Evolutionary conservation across 2,329 filamentous ascomycete species (phyloP), one percentile per base, ranked within the genome.

Genomic region (Colletotrichum lindemuthianum): DNA sequence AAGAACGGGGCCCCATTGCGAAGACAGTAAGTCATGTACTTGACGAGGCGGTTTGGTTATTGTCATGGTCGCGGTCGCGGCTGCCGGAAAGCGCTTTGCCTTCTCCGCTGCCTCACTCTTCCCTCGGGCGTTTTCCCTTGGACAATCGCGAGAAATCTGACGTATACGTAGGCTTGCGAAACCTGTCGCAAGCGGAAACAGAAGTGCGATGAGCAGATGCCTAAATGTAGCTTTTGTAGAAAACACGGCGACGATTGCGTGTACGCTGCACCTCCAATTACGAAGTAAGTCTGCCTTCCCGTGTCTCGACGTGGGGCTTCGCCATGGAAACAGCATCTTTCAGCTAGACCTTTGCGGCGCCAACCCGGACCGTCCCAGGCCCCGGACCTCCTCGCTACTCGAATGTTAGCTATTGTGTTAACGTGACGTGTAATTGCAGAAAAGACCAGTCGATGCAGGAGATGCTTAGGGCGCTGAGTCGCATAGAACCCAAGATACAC

Each of bases 371-470:
- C 7, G 9, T 9, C 37, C 37, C 9, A 10, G 37, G 9, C 13
- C 37, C 37, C 37, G 4, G 24, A 24, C 24, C 24, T 24, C 24
- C 24, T 24, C 24, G 24, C 24, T 24, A 24, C 24, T 24, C 24
- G 24, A 24, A 24, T 24, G 24, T 55, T n/a, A 50, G 39, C 36
- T 13, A 45, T 49, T 63, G 13, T 16, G 15, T 41, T 16, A 24
- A 63, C 15, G 34, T 37, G 33, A 33, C 47, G 24, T 41, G 24
- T 36, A 41, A 36, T 12, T 37, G 32, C 70, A 88, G 86, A 72
- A 89, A 89, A 75, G 86, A 89, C 72, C 88, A 86, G 74, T 88
- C 86, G 2, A 77, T 88, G 69, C 80, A 86, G 45, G 84, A 89
- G 70, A 88, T 89, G 57, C 76, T 88, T 36, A 84, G 88, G 51